phyloP scores from a whole-genome alignment of 2,329 filamentous ascomycete genomes.

The Aureobasidium lini region DNA sequence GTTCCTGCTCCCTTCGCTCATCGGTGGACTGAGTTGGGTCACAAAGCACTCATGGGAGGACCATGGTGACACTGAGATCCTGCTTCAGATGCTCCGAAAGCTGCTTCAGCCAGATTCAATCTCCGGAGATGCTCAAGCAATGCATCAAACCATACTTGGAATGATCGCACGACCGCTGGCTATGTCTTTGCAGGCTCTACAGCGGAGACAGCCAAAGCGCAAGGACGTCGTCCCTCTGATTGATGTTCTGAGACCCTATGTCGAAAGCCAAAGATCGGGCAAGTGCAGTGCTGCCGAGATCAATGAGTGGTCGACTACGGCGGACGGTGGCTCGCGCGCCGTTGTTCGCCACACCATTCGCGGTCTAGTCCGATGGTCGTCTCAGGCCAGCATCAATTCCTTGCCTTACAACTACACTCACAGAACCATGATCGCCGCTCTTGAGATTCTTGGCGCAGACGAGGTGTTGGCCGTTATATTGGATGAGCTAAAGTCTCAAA shows the following conservation, averaged over 20 bases:
- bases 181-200: conserved; percentile 58
- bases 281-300: conserved; percentile 59
- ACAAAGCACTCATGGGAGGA: conserved; percentile 61
- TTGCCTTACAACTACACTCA: conserved; percentile 62
- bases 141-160: conserved; percentile 64
- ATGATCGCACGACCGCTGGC: conserved; percentile 64
- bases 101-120: conserved; percentile 64
- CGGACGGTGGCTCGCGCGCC: conserved; percentile 42
- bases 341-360: conserved; percentile 56
- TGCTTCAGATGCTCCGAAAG: conserved; percentile 65
- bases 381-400: conserved; percentile 40
- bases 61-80: conserved; percentile 55
- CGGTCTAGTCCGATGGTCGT: conserved; percentile 59
- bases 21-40: conserved; percentile 66
- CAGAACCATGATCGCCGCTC: conserved; percentile 56
- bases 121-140: conserved; percentile 62
- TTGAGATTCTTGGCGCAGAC: conserved; percentile 55
- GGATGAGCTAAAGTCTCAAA: conserved; percentile 59
- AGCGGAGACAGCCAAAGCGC: conserved; percentile 58
- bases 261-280: conserved; percentile 53
- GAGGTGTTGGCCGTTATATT: conserved; percentile 55
- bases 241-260: conserved; percentile 53
- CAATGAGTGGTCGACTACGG: conserved; percentile 53
- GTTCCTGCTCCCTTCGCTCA: conserved; percentile 69
- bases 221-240: conserved; percentile 64